Evolutionary conservation across 345 rosid species (phyloP).

Genomic region (Arabidopsis suecica): DNA sequence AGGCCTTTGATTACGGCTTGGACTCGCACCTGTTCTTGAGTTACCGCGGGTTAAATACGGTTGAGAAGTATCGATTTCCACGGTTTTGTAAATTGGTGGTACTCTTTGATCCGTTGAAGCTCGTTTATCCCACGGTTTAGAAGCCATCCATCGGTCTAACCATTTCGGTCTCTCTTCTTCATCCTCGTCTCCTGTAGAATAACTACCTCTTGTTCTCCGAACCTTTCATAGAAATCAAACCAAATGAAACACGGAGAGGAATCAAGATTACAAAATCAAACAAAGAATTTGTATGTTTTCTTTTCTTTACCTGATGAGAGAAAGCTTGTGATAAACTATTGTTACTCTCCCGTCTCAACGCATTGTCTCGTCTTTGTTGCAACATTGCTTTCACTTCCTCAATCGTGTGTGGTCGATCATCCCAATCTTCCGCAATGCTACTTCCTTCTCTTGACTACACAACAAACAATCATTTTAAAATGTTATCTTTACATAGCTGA

Average conservation of each 20-base stretch:
- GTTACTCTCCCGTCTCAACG: constrained; percentile 55
- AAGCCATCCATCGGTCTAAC: constrained; percentile 61
- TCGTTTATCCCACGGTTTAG: constrained; percentile 69
- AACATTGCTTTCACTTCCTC: constrained; percentile 84
- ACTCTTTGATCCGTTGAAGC: constrained; percentile 69
- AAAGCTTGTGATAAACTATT: constrained; percentile 56
- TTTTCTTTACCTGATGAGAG: constrained; percentile 60
- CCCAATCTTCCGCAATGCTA: constrained; percentile 81
- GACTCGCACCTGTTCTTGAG: constrained; percentile 50
- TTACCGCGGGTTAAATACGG: constrained; percentile 53
- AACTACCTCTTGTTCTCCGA: constrained; percentile 58
- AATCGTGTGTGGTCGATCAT: constrained; percentile 66
- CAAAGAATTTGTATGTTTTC: background rate
- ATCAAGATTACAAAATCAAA: background rate
- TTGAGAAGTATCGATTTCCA: constrained; percentile 69
- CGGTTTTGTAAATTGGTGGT: constrained; percentile 60
- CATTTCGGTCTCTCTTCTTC: constrained; percentile 64
- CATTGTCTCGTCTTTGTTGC: constrained; percentile 66
- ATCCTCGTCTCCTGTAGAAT: constrained; percentile 67
- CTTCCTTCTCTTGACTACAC: constrained; percentile 79
- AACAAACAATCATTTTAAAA: background rate
- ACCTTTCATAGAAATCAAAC: constrained; percentile 30
- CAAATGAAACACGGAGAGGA: background rate
- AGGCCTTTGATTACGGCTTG: constrained; percentile 55
- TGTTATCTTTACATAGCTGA: background rate